Base-by-base conservation (phyloP, 2,329 filamentous ascomycete genomes). In the Malbranchea zuffiana region DNA sequence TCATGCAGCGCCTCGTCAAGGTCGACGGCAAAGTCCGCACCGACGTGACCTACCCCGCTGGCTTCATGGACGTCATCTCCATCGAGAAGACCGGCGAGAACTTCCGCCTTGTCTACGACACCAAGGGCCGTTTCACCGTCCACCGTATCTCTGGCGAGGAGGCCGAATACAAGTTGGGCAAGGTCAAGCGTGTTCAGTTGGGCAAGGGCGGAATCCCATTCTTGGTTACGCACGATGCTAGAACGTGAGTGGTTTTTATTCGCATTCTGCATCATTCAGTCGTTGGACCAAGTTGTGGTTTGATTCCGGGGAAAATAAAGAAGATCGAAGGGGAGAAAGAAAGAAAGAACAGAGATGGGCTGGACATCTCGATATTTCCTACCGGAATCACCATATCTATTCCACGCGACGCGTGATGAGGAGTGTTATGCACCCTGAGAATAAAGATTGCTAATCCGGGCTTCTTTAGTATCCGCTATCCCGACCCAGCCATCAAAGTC, bases 221-320 rank as follows among this genome's bases (percentile, higher is more conserved):
- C 87, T 95, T 96, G 86, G 90, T 98, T 84, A 98, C 90, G 87
- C 90, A 98, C 84, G 90, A 98, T 90, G 90, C 90, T 74, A 82
- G 90, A 86, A 98, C 90, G 88, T 98, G 76, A 94, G 88, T 96
- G n/a, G n/a, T 82, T 51, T 52, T 50, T 54, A 54, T 57, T 49
- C 44, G 56, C 61, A 58, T 81, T 72, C 78, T 72, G 82, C 82
- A 85, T 95, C 87, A 90, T 87, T 95, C 88, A 95, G 88, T 80
- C 88, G 88, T 95, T 95, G 88, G 85, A 88, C 84, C 85, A 92
- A 90, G 83, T 75, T 94, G 90, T 93, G 86, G 86, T 71, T 68
- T 68, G 74, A 65, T 62, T 59, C 29, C 12, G 36, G 32, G 38
- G n/a, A 33, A 8, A 33, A 30, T 16, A 13, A 10, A 19, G 17